Evolutionary conservation across 2,329 filamentous ascomycete species (phyloP), one percentile per base, ranked within the genome.

Genomic region (Neurospora crassa): DNA sequence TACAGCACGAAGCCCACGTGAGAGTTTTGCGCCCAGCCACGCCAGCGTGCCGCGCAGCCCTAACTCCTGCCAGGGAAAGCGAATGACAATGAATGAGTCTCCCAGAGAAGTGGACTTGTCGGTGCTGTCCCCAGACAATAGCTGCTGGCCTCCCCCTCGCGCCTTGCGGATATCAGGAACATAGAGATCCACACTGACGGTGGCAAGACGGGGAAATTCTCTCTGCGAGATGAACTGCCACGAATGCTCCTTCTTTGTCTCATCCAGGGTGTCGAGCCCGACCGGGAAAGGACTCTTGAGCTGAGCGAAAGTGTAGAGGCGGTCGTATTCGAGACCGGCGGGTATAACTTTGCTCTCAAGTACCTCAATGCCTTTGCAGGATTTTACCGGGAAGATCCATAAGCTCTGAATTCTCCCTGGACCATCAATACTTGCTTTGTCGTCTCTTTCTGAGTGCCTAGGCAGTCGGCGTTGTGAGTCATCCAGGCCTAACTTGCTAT

Each of bases 351-450:
- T 86, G 72, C 87, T 88, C 73, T 85, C 82, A 69, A 87, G 82
- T 67, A 97, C 80, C 81, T 96, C 92, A 70, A 97, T 89, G 40
- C 91, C 92, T 71, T 83, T 84, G 79, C 93, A 97, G 71, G 91
- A 93, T 82, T 96, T 95, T 79, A 97, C 82, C 0, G 94, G 94
- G 79, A 96, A 95, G 72, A 94, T 86, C 82, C 90, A 90, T 69
- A 97, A 83, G 70, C 91, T 92, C 79, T 93, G 81, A 69, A 87
- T 78, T 37, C n/a, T 71, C n/a, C 45, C 70, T n/a, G 47, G 37
- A 41, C 41, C 29, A 18, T 16, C n/a, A 3, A n/a, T 70, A 10
- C 5, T 40, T 40, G 24, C n/a, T 63, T 37, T 63, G 29, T 16
- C 37, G 53, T 37, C 53, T 63, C 53, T 63, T 37, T 12, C 34